Conservation (phyloP, 2,329 filamentous ascomycete genomes). For the Calonectria hawksworthii region DNA sequence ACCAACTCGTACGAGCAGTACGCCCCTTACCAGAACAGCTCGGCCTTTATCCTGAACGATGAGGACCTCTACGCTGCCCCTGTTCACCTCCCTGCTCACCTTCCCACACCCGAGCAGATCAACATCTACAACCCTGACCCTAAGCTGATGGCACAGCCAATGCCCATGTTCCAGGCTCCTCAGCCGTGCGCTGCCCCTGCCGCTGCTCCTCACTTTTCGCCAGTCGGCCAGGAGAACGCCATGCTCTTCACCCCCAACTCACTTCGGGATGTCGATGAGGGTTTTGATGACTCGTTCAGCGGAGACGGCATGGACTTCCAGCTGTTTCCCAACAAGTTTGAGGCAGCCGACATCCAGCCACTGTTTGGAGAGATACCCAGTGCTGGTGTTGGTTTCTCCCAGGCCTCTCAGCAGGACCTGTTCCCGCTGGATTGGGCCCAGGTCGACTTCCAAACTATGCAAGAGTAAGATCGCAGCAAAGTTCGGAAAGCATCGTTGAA, state of each 20-base stretch:
- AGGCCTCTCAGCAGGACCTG: conserved; percentile 66
- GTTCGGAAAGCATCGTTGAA: background rate
- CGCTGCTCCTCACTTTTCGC: conserved; percentile 72
- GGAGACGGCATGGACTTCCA: conserved; percentile 72
- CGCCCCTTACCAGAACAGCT: conserved; percentile 71
- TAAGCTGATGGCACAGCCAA: conserved; percentile 60
- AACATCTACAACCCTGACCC: conserved; percentile 52
- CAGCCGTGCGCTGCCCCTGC: conserved; percentile 44
- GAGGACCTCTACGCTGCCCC: conserved; percentile 74
- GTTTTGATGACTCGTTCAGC: conserved; percentile 69
- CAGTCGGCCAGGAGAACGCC: conserved; percentile 75
- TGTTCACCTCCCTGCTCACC: conserved; percentile 68
- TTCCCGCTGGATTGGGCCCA: conserved; percentile 61
- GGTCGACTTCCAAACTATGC: conserved; percentile 46
- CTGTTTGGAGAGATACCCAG: conserved; percentile 67
- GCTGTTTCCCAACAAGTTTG: conserved; percentile 67
- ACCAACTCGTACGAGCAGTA: conserved; percentile 64
- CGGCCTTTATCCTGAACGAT: conserved; percentile 72
- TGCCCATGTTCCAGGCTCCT: conserved; percentile 50
- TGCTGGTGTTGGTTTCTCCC: conserved; percentile 65
- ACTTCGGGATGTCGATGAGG: conserved; percentile 73
- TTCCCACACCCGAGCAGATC: conserved; percentile 51
- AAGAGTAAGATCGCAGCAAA: background rate
- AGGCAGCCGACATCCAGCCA: conserved; percentile 57
- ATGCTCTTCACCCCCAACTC: conserved; percentile 79